phyloP scores from a whole-genome alignment of 192 early-diverging fungal genomes.

The Coemansia sp. region DNA sequence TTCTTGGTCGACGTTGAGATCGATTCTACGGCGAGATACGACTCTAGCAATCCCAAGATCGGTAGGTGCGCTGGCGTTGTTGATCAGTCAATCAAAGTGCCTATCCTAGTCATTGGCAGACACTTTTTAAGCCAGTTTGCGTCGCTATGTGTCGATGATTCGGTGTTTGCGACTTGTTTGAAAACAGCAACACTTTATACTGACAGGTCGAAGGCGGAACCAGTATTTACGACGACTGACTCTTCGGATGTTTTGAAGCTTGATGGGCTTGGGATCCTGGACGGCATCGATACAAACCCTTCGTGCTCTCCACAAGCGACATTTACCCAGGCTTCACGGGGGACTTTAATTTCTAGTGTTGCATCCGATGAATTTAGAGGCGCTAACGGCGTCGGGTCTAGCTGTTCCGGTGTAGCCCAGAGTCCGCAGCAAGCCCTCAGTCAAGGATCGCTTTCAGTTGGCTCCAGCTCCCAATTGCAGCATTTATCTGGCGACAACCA shows the following conservation, averaged over 20 bases:
- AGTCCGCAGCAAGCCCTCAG: not conserved
- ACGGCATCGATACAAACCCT: constrained; percentile 13
- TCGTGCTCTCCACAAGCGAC: constrained; percentile 8
- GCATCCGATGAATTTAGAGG: not conserved
- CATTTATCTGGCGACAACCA: constrained; percentile 11
- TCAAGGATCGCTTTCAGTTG: not conserved
- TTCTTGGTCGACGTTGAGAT: constrained; percentile 25
- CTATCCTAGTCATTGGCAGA: constrained; percentile 15
- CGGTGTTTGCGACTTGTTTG: constrained; percentile 23
- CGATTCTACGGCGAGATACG: constrained; percentile 7
- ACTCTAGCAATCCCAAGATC: not conserved
- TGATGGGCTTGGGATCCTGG: constrained; percentile 30
- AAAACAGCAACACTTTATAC: constrained; percentile 3
- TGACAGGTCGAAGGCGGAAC: not conserved
- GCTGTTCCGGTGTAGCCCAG: not conserved
- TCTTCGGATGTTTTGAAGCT: constrained; percentile 17
- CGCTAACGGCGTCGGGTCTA: not conserved
- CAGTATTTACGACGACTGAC: constrained; percentile 15
- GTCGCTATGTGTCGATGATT: constrained; percentile 22
- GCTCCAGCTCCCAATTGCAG: not conserved
- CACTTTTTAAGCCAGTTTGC: constrained; percentile 25
- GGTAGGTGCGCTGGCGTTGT: not conserved
- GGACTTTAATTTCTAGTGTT: constrained; percentile 16
- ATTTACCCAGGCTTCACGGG: constrained; percentile 33
- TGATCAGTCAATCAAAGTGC: not conserved